phyloP scores from a whole-genome alignment of 2,329 filamentous ascomycete species.

The Penicillium sp. region DNA sequence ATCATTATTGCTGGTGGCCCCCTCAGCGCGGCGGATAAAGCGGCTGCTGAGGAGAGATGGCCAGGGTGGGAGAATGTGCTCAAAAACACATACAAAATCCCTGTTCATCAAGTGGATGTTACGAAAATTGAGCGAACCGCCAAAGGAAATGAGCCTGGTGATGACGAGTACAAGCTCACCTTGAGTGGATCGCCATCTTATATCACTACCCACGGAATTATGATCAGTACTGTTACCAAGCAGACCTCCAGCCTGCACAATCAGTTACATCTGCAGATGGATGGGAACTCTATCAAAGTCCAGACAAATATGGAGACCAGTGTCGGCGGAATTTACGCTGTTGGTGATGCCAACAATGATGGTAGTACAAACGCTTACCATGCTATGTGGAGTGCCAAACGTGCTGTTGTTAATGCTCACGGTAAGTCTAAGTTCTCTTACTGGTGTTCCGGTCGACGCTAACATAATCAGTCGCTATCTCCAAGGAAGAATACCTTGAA shows the following conservation, averaged over 20 bases:
- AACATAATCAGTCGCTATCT: slow-evolving; percentile 2
- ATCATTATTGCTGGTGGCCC: slow-evolving; percentile 1
- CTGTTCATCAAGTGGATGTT: slow-evolving; percentile 3
- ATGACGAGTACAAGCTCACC: slow-evolving; percentile 4
- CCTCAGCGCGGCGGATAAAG: slow-evolving; percentile 3
- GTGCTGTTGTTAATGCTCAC: slow-evolving; percentile 58
- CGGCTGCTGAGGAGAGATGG: slow-evolving; percentile 6
- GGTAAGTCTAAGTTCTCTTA: neutral
- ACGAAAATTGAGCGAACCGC: slow-evolving; percentile 6
- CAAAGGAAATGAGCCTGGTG: slow-evolving; percentile 2
- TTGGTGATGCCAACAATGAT: slow-evolving; percentile 62
- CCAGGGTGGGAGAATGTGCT: slow-evolving; percentile 8
- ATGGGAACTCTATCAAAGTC: slow-evolving; percentile 7
- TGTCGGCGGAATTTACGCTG: slow-evolving; percentile 55
- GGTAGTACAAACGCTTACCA: slow-evolving; percentile 62
- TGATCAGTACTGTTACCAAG: slow-evolving; percentile 2
- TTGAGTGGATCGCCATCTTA: neutral
- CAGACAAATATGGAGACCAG: slow-evolving; percentile 47
- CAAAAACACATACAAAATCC: slow-evolving; percentile 4
- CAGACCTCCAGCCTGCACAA: slow-evolving; percentile 8
- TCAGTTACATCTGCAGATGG: slow-evolving; percentile 8
- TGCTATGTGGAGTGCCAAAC: slow-evolving; percentile 61
- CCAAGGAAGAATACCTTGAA: slow-evolving; percentile 13
- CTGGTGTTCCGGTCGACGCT: neutral
- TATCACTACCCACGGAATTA: slow-evolving; percentile 3